A percentile compares a stretch with the other conserved stretches of the same genome.
Evolutionary conservation across 1,284 basidiomycete species (phyloP).

Genomic region (Farysia itapuensis): DNA sequence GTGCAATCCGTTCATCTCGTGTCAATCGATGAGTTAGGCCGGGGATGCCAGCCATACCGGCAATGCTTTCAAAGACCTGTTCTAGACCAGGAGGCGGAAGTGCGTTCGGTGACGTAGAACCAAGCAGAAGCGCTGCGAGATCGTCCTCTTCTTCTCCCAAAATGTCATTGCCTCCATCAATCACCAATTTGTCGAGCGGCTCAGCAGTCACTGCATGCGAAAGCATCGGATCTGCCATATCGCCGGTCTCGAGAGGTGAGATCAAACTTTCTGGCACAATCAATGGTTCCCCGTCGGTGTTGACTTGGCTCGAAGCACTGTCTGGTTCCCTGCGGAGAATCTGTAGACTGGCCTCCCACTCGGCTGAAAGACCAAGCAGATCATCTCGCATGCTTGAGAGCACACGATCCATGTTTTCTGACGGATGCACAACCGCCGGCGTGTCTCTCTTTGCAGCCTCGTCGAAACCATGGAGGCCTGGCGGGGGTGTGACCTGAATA

Average conservation of each 20-base stretch:
- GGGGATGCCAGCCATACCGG: conserved; percentile 22
- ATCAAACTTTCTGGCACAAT: too few relatives aligned
- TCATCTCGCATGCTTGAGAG: conserved; percentile 54
- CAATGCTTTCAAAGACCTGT: conserved; percentile 52
- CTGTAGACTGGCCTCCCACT: conserved; percentile 54
- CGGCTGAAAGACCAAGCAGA: conserved; percentile 41
- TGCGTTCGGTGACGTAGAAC: conserved; percentile 38
- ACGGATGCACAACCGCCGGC: neutral
- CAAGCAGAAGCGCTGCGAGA: conserved; percentile 18
- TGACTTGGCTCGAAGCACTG: conserved; percentile 4
- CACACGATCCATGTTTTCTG: conserved; percentile 23
- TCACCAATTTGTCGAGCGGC: neutral
- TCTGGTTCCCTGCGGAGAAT: conserved; percentile 32
- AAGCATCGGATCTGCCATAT: conserved; percentile 16
- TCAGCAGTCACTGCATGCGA: neutral
- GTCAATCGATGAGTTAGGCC: conserved; percentile 11
- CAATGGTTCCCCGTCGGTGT: conserved; percentile 11
- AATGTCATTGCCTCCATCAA: neutral
- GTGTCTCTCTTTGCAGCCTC: neutral
- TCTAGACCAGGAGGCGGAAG: conserved; percentile 50
- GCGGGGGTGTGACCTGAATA: conserved; percentile 21
- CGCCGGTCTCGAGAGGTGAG: conserved; percentile 45
- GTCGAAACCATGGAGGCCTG: conserved; percentile 42
- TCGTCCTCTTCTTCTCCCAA: conserved; percentile 29
- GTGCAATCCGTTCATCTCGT: conserved; percentile 46